Evolutionary conservation across 2,329 filamentous ascomycete species (phyloP).

Genomic region (Ascosphaera apis): DNA sequence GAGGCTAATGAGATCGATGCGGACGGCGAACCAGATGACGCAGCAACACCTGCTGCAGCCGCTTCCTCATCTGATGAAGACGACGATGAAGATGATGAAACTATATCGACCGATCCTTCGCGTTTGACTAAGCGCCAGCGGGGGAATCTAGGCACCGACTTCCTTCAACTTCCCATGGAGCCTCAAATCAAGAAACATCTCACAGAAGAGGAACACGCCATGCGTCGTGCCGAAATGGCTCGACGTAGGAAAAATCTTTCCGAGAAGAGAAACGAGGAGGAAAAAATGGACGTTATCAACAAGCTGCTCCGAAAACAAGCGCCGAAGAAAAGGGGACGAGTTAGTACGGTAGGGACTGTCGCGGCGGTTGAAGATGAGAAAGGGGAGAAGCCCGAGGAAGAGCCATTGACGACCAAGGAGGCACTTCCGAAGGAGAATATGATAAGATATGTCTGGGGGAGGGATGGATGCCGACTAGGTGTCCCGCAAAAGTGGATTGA

Average conservation of each 20-base stretch:
- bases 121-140: conserved; percentile 48
- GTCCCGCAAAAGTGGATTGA: conserved; percentile 26
- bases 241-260: conserved; percentile 48
- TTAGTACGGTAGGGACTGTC: conserved; percentile 19
- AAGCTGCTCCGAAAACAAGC: conserved; percentile 43
- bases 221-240: conserved; percentile 53
- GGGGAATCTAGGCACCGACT: conserved; percentile 31
- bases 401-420: conserved; percentile 11
- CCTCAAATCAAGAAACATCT: conserved; percentile 51
- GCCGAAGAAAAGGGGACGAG: conserved; percentile 31
- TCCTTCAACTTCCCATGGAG: conserved; percentile 34
- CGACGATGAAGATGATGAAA: conserved; percentile 28
- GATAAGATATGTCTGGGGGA: conserved; percentile 22
- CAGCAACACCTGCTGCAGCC: conserved; percentile 14
- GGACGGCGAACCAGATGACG: conserved; percentile 13
- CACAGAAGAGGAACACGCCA: conserved; percentile 49
- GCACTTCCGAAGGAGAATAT: conserved; percentile 19
- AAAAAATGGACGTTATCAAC: conserved; percentile 51
- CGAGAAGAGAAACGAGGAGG: conserved; percentile 57
- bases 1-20: conserved; percentile 9
- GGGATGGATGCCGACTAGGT: conserved; percentile 18
- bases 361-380: conserved; percentile 13
- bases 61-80: conserved; percentile 24
- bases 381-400: conserved; percentile 14
- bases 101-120: conserved; percentile 37